These are phyloP conservation scores for Pythium aristosporum DNA, from an alignment of 352 stramenopile species.

Conservation along the genomic window DNA sequence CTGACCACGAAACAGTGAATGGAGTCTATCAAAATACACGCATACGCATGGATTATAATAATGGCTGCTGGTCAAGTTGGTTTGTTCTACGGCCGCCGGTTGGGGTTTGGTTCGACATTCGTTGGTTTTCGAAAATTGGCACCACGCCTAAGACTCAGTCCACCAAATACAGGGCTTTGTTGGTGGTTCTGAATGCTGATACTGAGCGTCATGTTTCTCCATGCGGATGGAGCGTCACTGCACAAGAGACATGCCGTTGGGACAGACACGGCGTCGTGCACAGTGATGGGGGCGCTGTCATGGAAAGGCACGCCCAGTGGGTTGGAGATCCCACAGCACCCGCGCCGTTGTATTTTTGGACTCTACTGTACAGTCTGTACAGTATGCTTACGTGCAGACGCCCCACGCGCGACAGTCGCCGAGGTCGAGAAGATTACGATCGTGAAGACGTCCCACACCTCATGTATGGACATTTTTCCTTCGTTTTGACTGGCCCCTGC, in stretches of 20 bases:
- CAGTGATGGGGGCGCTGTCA: conserved; percentile 9
- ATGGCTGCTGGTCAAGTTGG: no score
- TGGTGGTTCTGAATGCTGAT: neutral
- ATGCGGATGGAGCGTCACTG: conserved; percentile 3
- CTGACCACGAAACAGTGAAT: no score
- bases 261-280: conserved; percentile 11
- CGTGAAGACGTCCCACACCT: conserved; percentile 11
- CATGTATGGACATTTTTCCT: conserved; percentile 26
- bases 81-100: neutral
- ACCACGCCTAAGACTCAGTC: neutral
- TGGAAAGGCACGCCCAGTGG: conserved; percentile 5
- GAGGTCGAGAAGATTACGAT: neutral
- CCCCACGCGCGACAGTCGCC: neutral
- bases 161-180: neutral
- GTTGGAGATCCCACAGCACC: conserved; percentile 4
- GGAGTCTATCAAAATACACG: no score
- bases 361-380: no score
- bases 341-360: neutral
- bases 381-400: no score
- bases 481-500: neutral
- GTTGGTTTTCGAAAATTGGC: neutral
- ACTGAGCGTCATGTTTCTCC: conserved; percentile 4
- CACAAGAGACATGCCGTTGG: conserved; percentile 22
- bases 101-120: neutral
- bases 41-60: no score